Conservation (phyloP, 495 filamentous ascomycete species). For the Neurospora sp. region DNA sequence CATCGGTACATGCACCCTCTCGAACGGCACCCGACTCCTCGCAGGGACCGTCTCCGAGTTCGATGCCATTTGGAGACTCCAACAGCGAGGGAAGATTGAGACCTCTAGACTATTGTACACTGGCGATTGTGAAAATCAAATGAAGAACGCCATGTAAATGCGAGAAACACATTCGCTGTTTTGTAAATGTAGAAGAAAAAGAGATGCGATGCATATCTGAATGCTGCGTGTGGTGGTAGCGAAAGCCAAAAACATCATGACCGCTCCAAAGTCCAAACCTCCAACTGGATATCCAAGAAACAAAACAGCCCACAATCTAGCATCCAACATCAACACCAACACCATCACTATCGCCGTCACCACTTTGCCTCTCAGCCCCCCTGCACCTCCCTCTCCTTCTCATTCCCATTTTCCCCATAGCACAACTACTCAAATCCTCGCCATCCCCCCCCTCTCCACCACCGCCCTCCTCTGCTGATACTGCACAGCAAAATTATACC, state of each 20-base stretch:
- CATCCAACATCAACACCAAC: too few species aligned
- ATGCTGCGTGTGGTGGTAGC: neutral
- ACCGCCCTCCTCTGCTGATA: slow-evolving; percentile 46
- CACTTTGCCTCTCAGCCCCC: too few species aligned
- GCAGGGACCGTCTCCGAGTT: too few species aligned
- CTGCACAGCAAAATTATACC: slow-evolving; percentile 53
- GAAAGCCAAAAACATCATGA: neutral
- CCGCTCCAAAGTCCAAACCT: neutral
- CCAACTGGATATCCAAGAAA: neutral
- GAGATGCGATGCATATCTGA: neutral
- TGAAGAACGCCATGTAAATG: neutral
- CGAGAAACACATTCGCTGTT: neutral
- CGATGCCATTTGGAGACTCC: too few species aligned
- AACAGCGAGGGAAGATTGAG: too few species aligned
- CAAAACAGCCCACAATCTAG: too few species aligned
- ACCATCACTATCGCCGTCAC: too few species aligned
- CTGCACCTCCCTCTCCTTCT: too few species aligned
- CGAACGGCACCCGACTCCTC: too few species aligned
- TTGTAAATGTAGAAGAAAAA: neutral
- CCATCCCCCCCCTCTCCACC: slow-evolving; percentile 22
- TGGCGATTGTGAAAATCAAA: neutral
- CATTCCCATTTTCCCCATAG: too few species aligned
- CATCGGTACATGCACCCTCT: too few species aligned
- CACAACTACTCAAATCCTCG: slow-evolving; percentile 15
- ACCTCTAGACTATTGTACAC: neutral